Percentiles rank a stretch among this genome's conserved stretches.
Evolutionary conservation across 2,329 filamentous ascomycete species (phyloP).

Genomic region (Orbilia oligospora): DNA sequence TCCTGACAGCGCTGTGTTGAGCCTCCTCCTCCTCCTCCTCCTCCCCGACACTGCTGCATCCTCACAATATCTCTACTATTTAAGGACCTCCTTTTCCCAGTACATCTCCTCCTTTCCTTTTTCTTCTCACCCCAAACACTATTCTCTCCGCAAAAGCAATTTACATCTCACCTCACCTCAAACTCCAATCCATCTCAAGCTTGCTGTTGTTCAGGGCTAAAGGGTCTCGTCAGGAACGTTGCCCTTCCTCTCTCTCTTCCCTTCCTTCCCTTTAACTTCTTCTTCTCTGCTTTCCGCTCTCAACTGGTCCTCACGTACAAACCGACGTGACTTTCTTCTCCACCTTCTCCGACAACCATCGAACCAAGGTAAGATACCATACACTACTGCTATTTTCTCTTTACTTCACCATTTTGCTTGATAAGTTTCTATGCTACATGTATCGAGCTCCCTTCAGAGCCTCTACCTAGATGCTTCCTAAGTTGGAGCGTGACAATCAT

Average conservation of each 20-base stretch:
- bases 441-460: neutral
- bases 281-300: neutral
- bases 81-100: slow-evolving; percentile 3
- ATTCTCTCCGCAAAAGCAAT: slow-evolving; percentile 7
- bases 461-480: neutral
- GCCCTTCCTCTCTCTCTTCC: neutral
- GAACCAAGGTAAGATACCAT: slow-evolving; percentile 15
- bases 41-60: no score
- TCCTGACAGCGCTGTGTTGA: slow-evolving; percentile 11
- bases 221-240: slow-evolving; percentile 7
- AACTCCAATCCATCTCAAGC: slow-evolving; percentile 15
- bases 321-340: slow-evolving; percentile 49
- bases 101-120: slow-evolving; percentile 16
- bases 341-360: neutral
- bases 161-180: slow-evolving; percentile 13
- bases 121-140: slow-evolving; percentile 27
- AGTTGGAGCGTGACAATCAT: neutral
- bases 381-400: neutral
- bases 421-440: neutral
- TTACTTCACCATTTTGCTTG: neutral
- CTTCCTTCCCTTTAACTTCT: neutral
- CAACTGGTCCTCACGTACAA: slow-evolving; percentile 45
- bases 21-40: neutral
- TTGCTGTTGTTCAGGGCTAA: neutral
- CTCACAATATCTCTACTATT: slow-evolving; percentile 10